phyloP scores from a whole-genome alignment of 2,329 filamentous ascomycete species.

The Fusarium chlamydosporum region DNA sequence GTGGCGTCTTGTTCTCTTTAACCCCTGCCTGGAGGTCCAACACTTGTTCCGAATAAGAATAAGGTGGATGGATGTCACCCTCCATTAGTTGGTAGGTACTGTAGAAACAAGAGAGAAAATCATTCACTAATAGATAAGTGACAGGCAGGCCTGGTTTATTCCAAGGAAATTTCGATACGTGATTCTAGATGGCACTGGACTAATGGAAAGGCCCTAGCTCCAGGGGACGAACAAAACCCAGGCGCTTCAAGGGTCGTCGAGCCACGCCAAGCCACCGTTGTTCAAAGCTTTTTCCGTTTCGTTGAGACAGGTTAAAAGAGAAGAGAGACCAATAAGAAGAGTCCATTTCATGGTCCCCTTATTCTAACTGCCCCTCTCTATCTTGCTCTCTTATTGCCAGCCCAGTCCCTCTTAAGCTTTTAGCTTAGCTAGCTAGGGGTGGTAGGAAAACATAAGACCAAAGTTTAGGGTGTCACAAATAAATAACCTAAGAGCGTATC shows the following conservation, averaged over 20 bases:
- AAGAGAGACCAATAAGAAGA: constrained; percentile 11
- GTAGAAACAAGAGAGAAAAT: constrained; percentile 6
- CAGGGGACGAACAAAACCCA: constrained; percentile 28
- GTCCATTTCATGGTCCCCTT: constrained; percentile 18
- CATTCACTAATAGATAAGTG: background rate
- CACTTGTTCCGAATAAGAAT: constrained; percentile 33
- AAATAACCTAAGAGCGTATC: too few relatives aligned
- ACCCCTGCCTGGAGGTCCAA: constrained; percentile 18
- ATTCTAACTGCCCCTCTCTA: constrained; percentile 32
- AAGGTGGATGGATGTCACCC: constrained; percentile 35
- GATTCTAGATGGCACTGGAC: constrained; percentile 33
- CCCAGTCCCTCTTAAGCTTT: constrained; percentile 36
- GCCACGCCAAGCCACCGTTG: constrained; percentile 34
- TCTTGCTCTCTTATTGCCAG: constrained; percentile 29
- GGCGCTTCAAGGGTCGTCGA: background rate
- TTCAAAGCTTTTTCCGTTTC: constrained; percentile 38
- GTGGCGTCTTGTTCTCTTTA: constrained; percentile 1
- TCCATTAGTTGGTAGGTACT: constrained; percentile 9
- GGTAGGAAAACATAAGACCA: too few relatives aligned
- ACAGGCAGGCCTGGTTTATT: constrained; percentile 10
- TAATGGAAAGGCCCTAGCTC: constrained; percentile 26
- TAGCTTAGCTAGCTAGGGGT: too few relatives aligned
- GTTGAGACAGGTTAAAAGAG: constrained; percentile 26
- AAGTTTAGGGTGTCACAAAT: too few relatives aligned
- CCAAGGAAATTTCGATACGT: constrained; percentile 29